These are phyloP conservation scores for Cardamine resedifolia DNA, from an alignment of 345 rosid genomes.

Conservation along the genomic window DNA sequence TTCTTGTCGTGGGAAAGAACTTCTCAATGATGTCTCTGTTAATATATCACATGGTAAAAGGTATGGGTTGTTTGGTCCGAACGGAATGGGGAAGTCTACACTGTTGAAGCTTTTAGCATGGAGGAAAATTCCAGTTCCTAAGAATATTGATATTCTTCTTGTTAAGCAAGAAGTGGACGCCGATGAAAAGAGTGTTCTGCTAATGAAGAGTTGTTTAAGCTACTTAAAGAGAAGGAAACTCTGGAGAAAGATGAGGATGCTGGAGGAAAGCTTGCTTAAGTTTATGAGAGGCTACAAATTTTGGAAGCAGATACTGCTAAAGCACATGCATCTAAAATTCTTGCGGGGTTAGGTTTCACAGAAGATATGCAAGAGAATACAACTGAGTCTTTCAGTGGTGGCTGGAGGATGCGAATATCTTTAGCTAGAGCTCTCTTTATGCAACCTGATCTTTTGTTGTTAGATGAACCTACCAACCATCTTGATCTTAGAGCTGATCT, in stretches of 20 bases:
- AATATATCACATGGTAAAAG: slow-evolving; percentile 92
- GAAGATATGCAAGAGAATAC: slow-evolving; percentile 76
- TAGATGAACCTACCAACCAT: slow-evolving; percentile 98
- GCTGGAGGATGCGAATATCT: slow-evolving; percentile 96
- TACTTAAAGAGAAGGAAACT: slow-evolving; percentile 60
- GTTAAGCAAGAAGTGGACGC: slow-evolving; percentile 88
- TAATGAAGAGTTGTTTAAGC: slow-evolving; percentile 65
- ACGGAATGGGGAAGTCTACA: slow-evolving; percentile 95
- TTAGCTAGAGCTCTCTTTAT: slow-evolving; percentile 92
- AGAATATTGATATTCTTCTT: slow-evolving; percentile 83
- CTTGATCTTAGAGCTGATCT: slow-evolving; percentile 94
- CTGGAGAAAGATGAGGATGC: slow-evolving; percentile 45
- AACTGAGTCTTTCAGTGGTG: slow-evolving; percentile 68
- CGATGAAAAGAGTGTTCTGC: slow-evolving; percentile 75
- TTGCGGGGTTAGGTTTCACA: slow-evolving; percentile 88
- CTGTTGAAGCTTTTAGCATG: slow-evolving; percentile 88
- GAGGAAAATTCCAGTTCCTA: slow-evolving; percentile 93
- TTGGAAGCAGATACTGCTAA: slow-evolving; percentile 91
- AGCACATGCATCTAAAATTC: slow-evolving; percentile 88
- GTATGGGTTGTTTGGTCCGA: slow-evolving; percentile 92
- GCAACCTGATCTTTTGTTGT: slow-evolving; percentile 79
- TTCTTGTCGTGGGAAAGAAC: slow-evolving; percentile 90
- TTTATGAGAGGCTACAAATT: slow-evolving; percentile 76
- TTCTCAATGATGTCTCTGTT: slow-evolving; percentile 68
- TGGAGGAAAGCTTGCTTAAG: slow-evolving; percentile 74